These are phyloP conservation scores for Taphrina wiesneri DNA, from an alignment of 1,139 yeast species.

Conservation along the genomic window DNA sequence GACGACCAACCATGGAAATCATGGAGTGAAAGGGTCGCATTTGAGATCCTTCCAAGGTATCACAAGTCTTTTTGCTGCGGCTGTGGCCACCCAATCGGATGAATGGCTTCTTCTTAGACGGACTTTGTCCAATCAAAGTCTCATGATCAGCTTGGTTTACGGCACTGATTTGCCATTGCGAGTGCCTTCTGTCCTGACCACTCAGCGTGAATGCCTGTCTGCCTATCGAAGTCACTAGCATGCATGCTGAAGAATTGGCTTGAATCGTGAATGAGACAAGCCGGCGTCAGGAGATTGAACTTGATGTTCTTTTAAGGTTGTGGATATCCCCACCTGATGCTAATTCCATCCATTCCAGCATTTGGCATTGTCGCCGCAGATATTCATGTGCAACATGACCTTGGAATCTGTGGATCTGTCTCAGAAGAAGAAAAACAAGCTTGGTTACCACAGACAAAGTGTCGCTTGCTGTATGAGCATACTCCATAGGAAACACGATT, in stretches of 20 bases:
- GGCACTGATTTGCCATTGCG: conserved; percentile 1
- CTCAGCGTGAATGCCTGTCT: too few relatives aligned
- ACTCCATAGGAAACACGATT: not conserved
- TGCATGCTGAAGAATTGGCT: not conserved
- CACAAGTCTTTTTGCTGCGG: not conserved
- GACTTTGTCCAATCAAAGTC: not conserved
- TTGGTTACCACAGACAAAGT: conserved; percentile 30
- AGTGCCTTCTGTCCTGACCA: not conserved
- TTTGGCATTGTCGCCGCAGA: not conserved
- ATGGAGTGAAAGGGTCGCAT: too few relatives aligned
- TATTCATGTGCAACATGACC: not conserved
- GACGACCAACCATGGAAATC: not conserved
- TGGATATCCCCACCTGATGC: not conserved
- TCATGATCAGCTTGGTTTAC: not conserved
- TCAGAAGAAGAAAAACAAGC: conserved; percentile 25
- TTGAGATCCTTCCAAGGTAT: not conserved
- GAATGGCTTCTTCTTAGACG: conserved; percentile 12
- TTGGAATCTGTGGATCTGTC: not conserved
- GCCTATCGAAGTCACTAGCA: not conserved
- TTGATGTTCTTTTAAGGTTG: not conserved
- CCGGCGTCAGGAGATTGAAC: not conserved
- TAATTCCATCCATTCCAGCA: not conserved
- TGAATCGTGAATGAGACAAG: not conserved
- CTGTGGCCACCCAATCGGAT: not conserved
- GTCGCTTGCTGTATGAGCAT: conserved; percentile 16